A percentile compares a stretch with the other conserved stretches of the same genome.
Conservation (phyloP, 2,329 filamentous ascomycete species). For the Sarocladiaceae sp. region DNA sequence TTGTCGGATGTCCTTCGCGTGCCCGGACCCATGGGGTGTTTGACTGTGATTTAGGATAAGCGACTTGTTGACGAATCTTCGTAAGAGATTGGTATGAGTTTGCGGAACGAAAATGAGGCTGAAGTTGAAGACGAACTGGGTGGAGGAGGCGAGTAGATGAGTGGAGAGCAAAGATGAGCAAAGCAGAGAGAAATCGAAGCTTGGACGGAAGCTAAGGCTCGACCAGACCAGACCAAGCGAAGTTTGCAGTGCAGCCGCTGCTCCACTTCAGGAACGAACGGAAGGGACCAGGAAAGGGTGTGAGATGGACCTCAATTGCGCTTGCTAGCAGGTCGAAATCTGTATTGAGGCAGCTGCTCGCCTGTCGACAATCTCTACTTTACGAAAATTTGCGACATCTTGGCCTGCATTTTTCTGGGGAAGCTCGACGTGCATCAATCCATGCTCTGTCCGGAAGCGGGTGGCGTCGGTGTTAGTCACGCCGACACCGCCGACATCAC, state of each 20-base stretch:
- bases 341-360: not conserved
- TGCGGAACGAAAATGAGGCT: no score
- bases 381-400: not conserved
- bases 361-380: no score
- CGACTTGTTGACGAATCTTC: no score
- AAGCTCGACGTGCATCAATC: not conserved
- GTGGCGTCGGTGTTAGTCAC: slow-evolving; percentile 4
- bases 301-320: no score
- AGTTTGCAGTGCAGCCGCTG: not conserved
- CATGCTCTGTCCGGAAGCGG: not conserved
- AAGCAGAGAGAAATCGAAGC: not conserved
- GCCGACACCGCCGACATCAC: not conserved
- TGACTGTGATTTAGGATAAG: no score
- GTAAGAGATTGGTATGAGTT: no score
- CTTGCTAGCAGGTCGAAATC: no score
- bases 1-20: slow-evolving; percentile 11
- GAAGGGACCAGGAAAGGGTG: no score
- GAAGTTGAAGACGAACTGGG: not conserved
- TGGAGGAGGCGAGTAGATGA: not conserved
- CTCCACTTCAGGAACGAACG: no score
- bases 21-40: slow-evolving; percentile 3
- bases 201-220: not conserved
- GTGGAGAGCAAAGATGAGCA: not conserved
- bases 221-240: not conserved
- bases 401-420: not conserved